These are phyloP conservation scores for Umbelopsis isabellina DNA, from an alignment of 192 early-diverging fungal species.

Conservation along the genomic window DNA sequence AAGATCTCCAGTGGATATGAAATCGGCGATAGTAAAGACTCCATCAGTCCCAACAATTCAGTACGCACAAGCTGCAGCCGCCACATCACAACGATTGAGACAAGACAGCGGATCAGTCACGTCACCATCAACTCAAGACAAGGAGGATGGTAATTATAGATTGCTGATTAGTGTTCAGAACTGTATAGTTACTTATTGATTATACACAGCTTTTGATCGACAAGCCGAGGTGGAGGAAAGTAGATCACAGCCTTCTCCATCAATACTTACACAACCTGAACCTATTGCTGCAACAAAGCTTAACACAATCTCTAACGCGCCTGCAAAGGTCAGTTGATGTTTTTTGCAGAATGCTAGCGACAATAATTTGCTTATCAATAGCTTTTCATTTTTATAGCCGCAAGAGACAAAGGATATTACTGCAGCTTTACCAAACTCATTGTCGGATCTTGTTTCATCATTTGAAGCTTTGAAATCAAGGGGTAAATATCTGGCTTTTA, in stretches of 20 bases:
- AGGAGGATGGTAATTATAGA: background rate
- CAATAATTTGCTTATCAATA: background rate
- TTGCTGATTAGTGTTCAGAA: background rate
- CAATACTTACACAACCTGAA: too few relatives aligned
- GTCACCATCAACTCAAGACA: background rate
- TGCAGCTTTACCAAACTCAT: slow-evolving; percentile 43
- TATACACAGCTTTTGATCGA: background rate
- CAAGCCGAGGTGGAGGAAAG: too few relatives aligned
- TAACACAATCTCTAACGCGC: too few relatives aligned
- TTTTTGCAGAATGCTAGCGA: background rate
- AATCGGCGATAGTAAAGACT: background rate
- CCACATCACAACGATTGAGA: background rate
- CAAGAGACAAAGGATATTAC: background rate
- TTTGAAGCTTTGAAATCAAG: slow-evolving; percentile 50
- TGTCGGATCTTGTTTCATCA: slow-evolving; percentile 50
- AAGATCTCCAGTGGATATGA: slow-evolving; percentile 8
- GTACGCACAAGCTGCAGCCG: slow-evolving; percentile 19
- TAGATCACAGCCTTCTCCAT: too few relatives aligned
- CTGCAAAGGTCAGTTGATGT: too few relatives aligned
- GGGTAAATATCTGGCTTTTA: slow-evolving; percentile 25
- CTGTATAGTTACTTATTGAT: background rate
- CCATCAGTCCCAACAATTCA: slow-evolving; percentile 7
- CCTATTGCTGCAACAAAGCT: too few relatives aligned
- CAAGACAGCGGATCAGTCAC: background rate
- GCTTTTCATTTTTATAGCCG: background rate